These are phyloP conservation scores for Pseudozyma tsukubaensis DNA, from an alignment of 1,284 basidiomycete genomes.

Conservation along the genomic window DNA sequence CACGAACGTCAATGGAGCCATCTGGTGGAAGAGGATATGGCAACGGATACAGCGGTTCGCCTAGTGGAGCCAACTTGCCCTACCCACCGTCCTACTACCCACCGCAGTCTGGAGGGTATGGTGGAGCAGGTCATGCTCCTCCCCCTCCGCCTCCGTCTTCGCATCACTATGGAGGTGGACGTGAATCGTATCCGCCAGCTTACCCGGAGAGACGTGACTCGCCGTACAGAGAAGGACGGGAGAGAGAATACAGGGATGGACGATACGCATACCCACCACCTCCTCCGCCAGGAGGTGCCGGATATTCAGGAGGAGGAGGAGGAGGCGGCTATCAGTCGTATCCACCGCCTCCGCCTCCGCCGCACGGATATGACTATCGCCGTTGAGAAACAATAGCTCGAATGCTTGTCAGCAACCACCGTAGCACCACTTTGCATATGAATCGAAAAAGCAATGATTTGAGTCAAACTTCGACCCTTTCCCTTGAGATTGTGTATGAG, in stretches of 20 bases:
- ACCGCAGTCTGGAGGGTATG: constrained; percentile 19
- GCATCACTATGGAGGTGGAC: constrained; percentile 28
- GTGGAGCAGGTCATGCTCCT: constrained; percentile 20
- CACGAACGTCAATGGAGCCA: constrained; percentile 48
- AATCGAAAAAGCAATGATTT: no score
- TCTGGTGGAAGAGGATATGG: constrained; percentile 30
- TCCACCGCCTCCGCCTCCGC: constrained; percentile 31
- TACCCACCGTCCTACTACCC: constrained; percentile 35
- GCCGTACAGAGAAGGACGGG: constrained; percentile 44
- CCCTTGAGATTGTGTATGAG: background rate
- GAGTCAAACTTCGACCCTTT: no score
- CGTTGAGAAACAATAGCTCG: constrained; percentile 22
- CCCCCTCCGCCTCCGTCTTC: constrained; percentile 20
- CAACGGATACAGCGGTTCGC: constrained; percentile 36
- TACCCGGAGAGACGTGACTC: constrained; percentile 41
- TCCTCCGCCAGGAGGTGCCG: constrained; percentile 25
- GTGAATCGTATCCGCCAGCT: constrained; percentile 29
- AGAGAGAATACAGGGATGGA: constrained; percentile 38
- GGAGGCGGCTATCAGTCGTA: constrained; percentile 28
- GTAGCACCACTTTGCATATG: constrained; percentile 2
- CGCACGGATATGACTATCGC: constrained; percentile 44
- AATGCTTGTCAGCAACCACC: no score
- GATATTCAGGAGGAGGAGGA: no score
- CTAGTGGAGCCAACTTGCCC: constrained; percentile 17
- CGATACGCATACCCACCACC: constrained; percentile 44